These are phyloP conservation scores for Lentinus brumalis DNA, from an alignment of 768 basidiomycete species.

Conservation along the genomic window DNA sequence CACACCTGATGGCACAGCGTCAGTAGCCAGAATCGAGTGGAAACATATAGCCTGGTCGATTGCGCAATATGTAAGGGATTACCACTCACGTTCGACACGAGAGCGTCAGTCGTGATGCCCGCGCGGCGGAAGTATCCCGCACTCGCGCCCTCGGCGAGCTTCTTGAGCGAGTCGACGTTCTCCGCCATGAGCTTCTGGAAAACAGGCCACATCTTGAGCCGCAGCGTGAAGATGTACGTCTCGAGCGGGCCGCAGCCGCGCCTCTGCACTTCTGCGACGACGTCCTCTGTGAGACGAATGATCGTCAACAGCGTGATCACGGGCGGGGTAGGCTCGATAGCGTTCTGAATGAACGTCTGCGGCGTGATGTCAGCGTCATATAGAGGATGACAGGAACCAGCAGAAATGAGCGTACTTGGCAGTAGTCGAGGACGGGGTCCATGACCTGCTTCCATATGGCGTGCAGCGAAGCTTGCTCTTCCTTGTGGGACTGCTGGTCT, in stretches of 20 bases:
- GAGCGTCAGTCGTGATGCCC: constrained; percentile 64
- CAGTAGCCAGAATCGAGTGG: too few relatives aligned
- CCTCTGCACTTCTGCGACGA: constrained; percentile 72
- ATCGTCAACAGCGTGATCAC: constrained; percentile 82
- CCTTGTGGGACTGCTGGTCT: constrained; percentile 38
- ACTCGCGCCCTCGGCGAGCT: constrained; percentile 72
- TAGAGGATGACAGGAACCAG: too few relatives aligned
- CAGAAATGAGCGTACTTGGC: constrained; percentile 52
- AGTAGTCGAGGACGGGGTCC: constrained; percentile 88
- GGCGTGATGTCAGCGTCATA: neutral
- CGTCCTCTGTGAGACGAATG: constrained; percentile 86
- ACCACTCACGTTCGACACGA: constrained; percentile 44
- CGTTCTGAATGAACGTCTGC: constrained; percentile 68
- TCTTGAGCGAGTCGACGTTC: constrained; percentile 81
- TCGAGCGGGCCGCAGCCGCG: constrained; percentile 82
- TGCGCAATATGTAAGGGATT: neutral
- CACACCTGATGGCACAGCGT: constrained; percentile 51
- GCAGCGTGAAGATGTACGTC: constrained; percentile 75
- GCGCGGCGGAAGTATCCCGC: constrained; percentile 65
- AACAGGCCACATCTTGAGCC: constrained; percentile 89
- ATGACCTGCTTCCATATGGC: constrained; percentile 89
- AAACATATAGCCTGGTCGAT: too few relatives aligned
- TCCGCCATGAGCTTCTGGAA: constrained; percentile 90
- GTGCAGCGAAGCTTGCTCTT: constrained; percentile 60
- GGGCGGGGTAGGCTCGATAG: constrained; percentile 75